phyloP scores from a whole-genome alignment of 345 rosid genomes.

The Aquilaria sinensis region DNA sequence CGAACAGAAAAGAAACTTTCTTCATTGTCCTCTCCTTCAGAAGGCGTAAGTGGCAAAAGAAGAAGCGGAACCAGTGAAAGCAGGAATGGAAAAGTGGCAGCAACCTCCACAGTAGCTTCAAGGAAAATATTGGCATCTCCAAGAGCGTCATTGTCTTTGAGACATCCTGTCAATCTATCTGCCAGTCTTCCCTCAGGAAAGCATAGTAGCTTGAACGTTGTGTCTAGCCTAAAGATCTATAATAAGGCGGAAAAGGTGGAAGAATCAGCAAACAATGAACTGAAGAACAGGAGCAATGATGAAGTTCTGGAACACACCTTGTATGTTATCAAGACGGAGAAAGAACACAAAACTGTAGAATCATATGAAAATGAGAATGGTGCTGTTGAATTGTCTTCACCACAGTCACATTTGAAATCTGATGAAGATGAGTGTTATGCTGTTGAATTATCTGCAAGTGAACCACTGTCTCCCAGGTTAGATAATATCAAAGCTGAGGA shows the following conservation, averaged over 20 bases:
- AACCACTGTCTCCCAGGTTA: too few relatives aligned
- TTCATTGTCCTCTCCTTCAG: conserved; percentile 18
- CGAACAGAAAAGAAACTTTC: conserved; percentile 21
- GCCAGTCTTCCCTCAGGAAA: conserved; percentile 30
- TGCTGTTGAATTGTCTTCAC: conserved; percentile 27
- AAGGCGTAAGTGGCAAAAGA: conserved; percentile 19
- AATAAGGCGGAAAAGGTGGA: conserved; percentile 25
- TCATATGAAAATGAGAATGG: conserved; percentile 35
- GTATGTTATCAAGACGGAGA: conserved; percentile 53
- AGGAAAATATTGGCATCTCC: conserved; percentile 23
- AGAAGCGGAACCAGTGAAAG: conserved; percentile 25
- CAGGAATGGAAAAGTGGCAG: conserved; percentile 23
- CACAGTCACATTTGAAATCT: neutral
- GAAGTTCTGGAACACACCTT: conserved; percentile 55
- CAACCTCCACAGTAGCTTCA: conserved; percentile 20
- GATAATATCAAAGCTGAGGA: too few relatives aligned
- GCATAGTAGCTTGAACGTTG: conserved; percentile 22
- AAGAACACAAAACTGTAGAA: conserved; percentile 32
- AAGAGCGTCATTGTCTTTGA: conserved; percentile 27
- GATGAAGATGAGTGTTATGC: too few relatives aligned
- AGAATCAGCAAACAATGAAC: neutral
- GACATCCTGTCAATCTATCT: conserved; percentile 20
- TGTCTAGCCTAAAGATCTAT: conserved; percentile 28
- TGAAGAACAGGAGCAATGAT: conserved; percentile 13
- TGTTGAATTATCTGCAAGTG: too few relatives aligned